Evolutionary conservation across 1,284 basidiomycete species (phyloP).

Genomic region (Tilletia indica): DNA sequence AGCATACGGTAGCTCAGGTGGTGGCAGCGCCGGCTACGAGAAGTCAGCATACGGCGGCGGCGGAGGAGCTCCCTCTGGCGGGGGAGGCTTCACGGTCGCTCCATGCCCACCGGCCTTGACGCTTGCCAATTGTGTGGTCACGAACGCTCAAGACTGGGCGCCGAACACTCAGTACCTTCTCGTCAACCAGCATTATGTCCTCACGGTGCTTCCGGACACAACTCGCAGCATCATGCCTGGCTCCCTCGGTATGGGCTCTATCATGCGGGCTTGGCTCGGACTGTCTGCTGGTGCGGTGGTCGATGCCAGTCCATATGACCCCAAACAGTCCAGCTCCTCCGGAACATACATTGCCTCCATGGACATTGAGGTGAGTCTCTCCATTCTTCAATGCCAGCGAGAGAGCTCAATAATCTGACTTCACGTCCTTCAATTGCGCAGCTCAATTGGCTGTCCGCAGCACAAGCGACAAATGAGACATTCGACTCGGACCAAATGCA

Average conservation of each 20-base stretch:
- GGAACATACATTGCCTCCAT: conserved; percentile 22
- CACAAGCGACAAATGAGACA: conserved; percentile 33
- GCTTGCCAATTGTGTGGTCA: conserved; percentile 48
- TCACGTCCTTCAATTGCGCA: conserved; percentile 47
- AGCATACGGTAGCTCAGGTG: neutral
- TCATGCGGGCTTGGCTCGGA: conserved; percentile 1
- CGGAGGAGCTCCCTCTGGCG: neutral
- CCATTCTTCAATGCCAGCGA: neutral
- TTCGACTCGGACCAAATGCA: conserved; percentile 79
- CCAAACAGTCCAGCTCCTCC: conserved; percentile 47
- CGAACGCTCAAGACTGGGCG: conserved; percentile 51
- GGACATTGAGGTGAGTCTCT: conserved; percentile 14
- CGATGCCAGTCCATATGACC: conserved; percentile 41
- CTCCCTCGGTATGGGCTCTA: neutral
- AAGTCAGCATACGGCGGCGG: conserved; percentile 17
- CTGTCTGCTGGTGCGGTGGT: conserved; percentile 12
- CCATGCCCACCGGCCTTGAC: conserved; percentile 39
- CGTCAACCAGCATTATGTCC: conserved; percentile 48
- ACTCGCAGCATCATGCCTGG: neutral
- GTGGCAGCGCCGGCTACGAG: conserved; percentile 7
- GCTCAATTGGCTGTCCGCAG: conserved; percentile 42
- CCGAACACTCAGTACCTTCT: conserved; percentile 45
- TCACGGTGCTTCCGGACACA: conserved; percentile 35
- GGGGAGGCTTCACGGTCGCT: conserved; percentile 15
- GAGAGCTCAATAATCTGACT: conserved; percentile 47